These are phyloP conservation scores for Populus tremula DNA, from an alignment of 345 rosid species.

Conservation along the genomic window DNA sequence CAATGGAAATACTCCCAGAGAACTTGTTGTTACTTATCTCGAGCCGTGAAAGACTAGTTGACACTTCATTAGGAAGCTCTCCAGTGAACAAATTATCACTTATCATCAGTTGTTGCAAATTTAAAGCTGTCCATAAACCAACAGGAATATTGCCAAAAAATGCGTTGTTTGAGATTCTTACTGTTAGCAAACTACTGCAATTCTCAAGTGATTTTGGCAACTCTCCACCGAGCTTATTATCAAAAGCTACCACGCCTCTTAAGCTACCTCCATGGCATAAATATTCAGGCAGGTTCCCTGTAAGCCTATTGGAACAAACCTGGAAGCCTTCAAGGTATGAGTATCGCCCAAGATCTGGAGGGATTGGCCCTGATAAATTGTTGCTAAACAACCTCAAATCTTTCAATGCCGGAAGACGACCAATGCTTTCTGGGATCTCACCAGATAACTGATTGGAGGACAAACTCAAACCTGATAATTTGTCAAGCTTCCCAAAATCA, in stretches of 20 bases:
- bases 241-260: slow-evolving; percentile 34
- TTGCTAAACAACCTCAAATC: slow-evolving; percentile 43
- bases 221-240: slow-evolving; percentile 51
- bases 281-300: slow-evolving; percentile 46
- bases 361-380: slow-evolving; percentile 46
- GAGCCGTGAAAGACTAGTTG: slow-evolving; percentile 30
- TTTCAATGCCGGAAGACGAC: slow-evolving; percentile 39
- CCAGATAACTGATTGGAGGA: slow-evolving; percentile 47
- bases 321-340: slow-evolving; percentile 39
- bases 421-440: slow-evolving; percentile 45
- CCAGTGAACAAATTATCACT: slow-evolving; percentile 43
- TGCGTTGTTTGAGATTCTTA: slow-evolving; percentile 24
- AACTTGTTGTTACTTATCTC: slow-evolving; percentile 48
- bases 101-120: slow-evolving; percentile 21
- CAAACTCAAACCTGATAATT: slow-evolving; percentile 23
- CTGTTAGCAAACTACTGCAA: slow-evolving; percentile 26
- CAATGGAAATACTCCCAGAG: slow-evolving; percentile 42
- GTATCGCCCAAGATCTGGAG: slow-evolving; percentile 48
- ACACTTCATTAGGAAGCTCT: slow-evolving; percentile 42
- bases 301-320: slow-evolving; percentile 38
- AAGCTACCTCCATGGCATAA: slow-evolving; percentile 45
- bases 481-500: slow-evolving; percentile 44
- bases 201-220: slow-evolving; percentile 51
- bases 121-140: slow-evolving; percentile 44
- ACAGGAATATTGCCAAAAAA: slow-evolving; percentile 45